phyloP scores from a whole-genome alignment of 306 rosid species.

The Casuarina cunninghamiana region DNA sequence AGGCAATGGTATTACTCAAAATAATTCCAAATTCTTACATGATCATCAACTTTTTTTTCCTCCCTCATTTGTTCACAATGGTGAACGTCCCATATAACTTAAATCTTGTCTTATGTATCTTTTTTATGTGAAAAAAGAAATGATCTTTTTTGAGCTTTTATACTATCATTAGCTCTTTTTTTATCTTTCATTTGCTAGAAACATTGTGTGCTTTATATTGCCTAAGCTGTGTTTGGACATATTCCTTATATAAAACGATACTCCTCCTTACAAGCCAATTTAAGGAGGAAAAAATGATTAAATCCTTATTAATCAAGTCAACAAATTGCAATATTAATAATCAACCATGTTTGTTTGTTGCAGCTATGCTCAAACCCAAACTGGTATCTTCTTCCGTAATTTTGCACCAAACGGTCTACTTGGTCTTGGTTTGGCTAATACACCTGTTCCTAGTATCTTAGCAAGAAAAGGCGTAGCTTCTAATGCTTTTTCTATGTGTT shows the following conservation, averaged over 20 bases:
- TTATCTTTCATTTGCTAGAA: no score
- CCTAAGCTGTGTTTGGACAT: neutral
- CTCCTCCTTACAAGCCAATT: neutral
- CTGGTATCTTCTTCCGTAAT: conserved; percentile 61
- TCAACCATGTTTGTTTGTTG: conserved; percentile 22
- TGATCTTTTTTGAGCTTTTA: no score
- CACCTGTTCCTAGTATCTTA: conserved; percentile 81
- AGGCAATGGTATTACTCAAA: neutral
- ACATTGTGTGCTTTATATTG: neutral
- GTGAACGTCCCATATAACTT: no score
- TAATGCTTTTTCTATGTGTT: conserved; percentile 93
- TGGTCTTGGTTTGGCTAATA: conserved; percentile 72
- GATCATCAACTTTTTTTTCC: conserved; percentile 1
- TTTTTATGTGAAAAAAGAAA: no score
- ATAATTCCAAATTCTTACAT: conserved; percentile 3
- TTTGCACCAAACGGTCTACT: conserved; percentile 89
- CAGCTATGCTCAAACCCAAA: conserved; percentile 85
- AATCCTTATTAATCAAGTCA: no score
- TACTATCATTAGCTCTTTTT: no score
- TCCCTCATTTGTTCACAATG: neutral
- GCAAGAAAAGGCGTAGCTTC: conserved; percentile 58
- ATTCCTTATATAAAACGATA: neutral
- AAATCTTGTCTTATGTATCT: no score
- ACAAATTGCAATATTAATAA: neutral
- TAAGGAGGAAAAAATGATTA: no score